Evolutionary conservation across 164 flowering plant species (phyloP).

Genomic region (Vitis rotundifolia): DNA sequence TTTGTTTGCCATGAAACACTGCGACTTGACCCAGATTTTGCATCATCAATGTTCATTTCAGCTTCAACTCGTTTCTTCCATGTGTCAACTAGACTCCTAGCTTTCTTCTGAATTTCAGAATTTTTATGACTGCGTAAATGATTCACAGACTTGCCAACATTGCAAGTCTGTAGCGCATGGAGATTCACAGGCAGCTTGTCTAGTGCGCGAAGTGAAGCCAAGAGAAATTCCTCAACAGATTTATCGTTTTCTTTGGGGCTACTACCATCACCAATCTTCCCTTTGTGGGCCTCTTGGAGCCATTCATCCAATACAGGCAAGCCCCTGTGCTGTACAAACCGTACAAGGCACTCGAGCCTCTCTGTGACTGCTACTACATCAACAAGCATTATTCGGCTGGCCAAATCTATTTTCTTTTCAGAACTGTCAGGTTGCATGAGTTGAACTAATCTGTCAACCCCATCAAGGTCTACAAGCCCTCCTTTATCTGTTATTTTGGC

Average conservation of each 20-base stretch:
- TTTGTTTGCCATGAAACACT: slow-evolving; percentile 66
- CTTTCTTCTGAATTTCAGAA: slow-evolving; percentile 44
- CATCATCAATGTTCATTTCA: slow-evolving; percentile 83
- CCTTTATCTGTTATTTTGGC: slow-evolving; percentile 76
- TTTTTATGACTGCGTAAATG: slow-evolving; percentile 48
- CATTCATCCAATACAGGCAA: slow-evolving; percentile 83
- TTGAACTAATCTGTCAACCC: slow-evolving; percentile 79
- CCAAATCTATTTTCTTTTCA: slow-evolving; percentile 70
- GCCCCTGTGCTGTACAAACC: slow-evolving; percentile 83
- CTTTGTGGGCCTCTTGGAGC: slow-evolving; percentile 91
- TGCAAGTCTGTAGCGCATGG: slow-evolving; percentile 75
- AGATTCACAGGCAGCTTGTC: slow-evolving; percentile 92
- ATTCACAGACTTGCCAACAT: slow-evolving; percentile 91
- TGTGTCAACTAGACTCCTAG: slow-evolving; percentile 76
- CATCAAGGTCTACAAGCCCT: slow-evolving; percentile 68
- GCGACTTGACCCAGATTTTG: slow-evolving; percentile 65
- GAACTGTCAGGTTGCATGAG: slow-evolving; percentile 64
- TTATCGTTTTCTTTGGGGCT: slow-evolving; percentile 65
- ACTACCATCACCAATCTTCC: slow-evolving; percentile 65
- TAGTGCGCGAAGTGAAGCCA: slow-evolving; percentile 83
- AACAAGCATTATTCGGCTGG: slow-evolving; percentile 67
- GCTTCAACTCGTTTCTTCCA: slow-evolving; percentile 98
- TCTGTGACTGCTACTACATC: slow-evolving; percentile 79
- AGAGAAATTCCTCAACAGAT: slow-evolving; percentile 77
- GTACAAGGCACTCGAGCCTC: slow-evolving; percentile 66